A percentile compares a stretch with the other conserved stretches of the same genome.
phyloP scores from a whole-genome alignment of 2,329 filamentous ascomycete genomes.

The Conoideocrella luteorostrata region DNA sequence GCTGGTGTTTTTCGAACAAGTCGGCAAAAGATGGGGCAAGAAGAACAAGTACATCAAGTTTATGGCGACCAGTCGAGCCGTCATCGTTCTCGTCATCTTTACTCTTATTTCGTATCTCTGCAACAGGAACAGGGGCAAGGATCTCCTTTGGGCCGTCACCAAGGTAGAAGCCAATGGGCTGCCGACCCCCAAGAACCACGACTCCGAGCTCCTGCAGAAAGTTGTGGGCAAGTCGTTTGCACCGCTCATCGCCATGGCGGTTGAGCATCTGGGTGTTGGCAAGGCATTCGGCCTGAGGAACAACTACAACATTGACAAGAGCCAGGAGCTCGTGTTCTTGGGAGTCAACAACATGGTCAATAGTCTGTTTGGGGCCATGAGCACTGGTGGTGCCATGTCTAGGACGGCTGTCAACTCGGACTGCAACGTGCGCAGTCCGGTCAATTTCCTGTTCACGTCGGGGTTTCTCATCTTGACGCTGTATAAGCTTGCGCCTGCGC shows the following conservation, averaged over 20 bases:
- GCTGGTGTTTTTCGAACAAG: slow-evolving; percentile 49
- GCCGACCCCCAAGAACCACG: slow-evolving; percentile 40
- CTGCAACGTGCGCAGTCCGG: slow-evolving; percentile 54
- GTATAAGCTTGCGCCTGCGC: slow-evolving; percentile 51
- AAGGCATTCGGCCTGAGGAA: slow-evolving; percentile 57
- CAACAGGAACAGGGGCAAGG: slow-evolving; percentile 45
- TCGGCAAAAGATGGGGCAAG: slow-evolving; percentile 53
- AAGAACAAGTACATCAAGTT: slow-evolving; percentile 53
- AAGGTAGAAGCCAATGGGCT: slow-evolving; percentile 52
- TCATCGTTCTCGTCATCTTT: slow-evolving; percentile 54
- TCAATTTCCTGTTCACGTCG: slow-evolving; percentile 54
- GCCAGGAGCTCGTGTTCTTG: slow-evolving; percentile 59
- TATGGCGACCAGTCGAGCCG: slow-evolving; percentile 52
- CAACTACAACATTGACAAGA: slow-evolving; percentile 56
- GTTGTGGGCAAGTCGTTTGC: slow-evolving; percentile 50
- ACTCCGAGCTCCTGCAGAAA: slow-evolving; percentile 40
- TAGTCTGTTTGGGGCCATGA: slow-evolving; percentile 58
- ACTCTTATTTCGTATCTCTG: slow-evolving; percentile 58
- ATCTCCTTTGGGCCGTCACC: slow-evolving; percentile 48
- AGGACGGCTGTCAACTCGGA: slow-evolving; percentile 61
- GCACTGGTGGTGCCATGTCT: slow-evolving; percentile 60
- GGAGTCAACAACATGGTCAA: slow-evolving; percentile 58
- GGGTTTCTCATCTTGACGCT: slow-evolving; percentile 56
- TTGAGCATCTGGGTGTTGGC: slow-evolving; percentile 60
- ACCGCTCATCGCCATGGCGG: slow-evolving; percentile 53